These are phyloP conservation scores for Limtongia smithiae DNA, from an alignment of 805 yeast genomes.

Conservation along the genomic window DNA sequence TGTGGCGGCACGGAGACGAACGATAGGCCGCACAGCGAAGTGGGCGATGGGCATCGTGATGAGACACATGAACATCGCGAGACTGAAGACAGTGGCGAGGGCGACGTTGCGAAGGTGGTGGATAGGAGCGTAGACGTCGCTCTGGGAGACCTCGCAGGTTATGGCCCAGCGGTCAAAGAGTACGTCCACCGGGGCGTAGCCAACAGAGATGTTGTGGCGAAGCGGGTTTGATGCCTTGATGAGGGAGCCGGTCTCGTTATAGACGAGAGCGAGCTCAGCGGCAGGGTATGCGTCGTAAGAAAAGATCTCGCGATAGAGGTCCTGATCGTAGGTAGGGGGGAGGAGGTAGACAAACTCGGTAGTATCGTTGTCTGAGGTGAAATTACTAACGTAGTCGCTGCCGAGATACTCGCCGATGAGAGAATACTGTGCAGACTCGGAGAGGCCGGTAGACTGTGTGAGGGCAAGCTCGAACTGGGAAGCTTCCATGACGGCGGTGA, in stretches of 20 bases:
- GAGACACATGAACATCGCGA: conserved; percentile 68
- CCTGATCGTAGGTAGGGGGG: conserved; percentile 21
- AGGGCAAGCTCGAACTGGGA: conserved; percentile 43
- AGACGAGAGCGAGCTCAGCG: conserved; percentile 37
- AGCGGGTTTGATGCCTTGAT: conserved; percentile 41
- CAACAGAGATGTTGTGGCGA: conserved; percentile 50
- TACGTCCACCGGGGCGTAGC: conserved; percentile 49
- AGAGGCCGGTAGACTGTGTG: conserved; percentile 39
- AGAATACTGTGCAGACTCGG: conserved; percentile 29
- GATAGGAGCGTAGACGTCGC: conserved; percentile 60
- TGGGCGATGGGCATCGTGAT: conserved; percentile 81
- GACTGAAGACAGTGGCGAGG: conserved; percentile 72
- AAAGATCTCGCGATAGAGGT: conserved; percentile 18
- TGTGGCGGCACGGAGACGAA: conserved; percentile 74
- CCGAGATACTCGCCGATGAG: conserved; percentile 24
- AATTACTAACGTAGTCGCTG: conserved; percentile 5
- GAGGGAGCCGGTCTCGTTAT: conserved; percentile 45
- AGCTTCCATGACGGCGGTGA: conserved; percentile 56
- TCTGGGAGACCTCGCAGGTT: conserved; percentile 59
- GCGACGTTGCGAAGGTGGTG: conserved; percentile 61
- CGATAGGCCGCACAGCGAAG: conserved; percentile 79
- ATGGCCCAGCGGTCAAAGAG: conserved; percentile 64
- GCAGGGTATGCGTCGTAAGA: conserved; percentile 34
- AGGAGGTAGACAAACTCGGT: conserved; percentile 15
- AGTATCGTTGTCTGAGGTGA: conserved; percentile 37